phyloP scores from a whole-genome alignment of 257 asterid species.

The Solanum medicagineum region DNA sequence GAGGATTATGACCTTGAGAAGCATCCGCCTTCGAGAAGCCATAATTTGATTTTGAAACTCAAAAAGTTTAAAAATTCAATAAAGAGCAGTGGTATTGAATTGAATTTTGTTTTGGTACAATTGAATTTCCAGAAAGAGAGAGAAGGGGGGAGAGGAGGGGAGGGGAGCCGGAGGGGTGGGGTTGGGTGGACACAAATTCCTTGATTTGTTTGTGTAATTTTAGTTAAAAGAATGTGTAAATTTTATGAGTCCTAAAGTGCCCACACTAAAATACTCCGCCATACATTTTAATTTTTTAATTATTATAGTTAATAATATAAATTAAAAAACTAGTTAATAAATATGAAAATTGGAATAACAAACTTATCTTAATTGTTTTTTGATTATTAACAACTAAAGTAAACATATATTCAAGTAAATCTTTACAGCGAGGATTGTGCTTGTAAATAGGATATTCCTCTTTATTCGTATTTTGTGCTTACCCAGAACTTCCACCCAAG shows the following conservation, averaged over 20 bases:
- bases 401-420: not conserved
- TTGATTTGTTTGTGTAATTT: not conserved
- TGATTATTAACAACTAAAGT: no score
- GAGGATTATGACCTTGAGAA: constrained; percentile 41
- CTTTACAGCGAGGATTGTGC: not conserved
- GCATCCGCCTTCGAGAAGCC: constrained; percentile 41
- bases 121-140: not conserved
- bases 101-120: not conserved
- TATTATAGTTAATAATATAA: no score
- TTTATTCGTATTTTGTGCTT: not conserved
- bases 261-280: not conserved
- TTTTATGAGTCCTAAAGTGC: not conserved
- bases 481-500: not conserved
- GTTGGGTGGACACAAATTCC: not conserved
- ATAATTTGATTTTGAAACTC: not conserved
- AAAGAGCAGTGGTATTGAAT: not conserved
- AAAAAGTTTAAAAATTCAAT: not conserved
- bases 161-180: not conserved
- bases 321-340: no score
- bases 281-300: no score
- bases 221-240: not conserved
- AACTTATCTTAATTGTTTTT: no score
- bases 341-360: no score
- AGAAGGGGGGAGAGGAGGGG: no score
- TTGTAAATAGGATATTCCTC: not conserved